Evolutionary conservation across 2,329 filamentous ascomycete genomes (phyloP), one percentile per base, ranked within the genome.

Genomic region (Exserohilum turcica): DNA sequence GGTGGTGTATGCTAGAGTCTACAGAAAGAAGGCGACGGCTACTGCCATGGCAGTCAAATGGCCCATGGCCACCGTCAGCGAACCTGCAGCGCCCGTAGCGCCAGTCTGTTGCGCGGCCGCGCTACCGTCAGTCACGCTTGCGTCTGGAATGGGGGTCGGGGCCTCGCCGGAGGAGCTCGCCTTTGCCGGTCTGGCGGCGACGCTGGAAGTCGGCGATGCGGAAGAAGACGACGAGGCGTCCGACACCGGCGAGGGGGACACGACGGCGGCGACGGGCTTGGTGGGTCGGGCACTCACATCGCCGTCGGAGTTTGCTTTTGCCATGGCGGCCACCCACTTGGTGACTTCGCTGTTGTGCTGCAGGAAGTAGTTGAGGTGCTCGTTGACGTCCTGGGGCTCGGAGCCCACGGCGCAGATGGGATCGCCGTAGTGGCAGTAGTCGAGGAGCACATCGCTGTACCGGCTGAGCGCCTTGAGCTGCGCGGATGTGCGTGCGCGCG

Each of bases 371-470:
- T 83, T 78, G 60, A 86, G 80, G 65, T 87, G 85, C 8, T 79
- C 78, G 52, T 79, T 78, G 15, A 79, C 76, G 55, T 86, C 76
- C 57, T 76, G 82, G 27, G 84, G 85, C 12, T 40, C 18, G 53
- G 63, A 67, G n/a, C 82, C 84, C 0, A 61, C 53, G 65, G 84
- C 87, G 76, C 86, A 88, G 68, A 85, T 87, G 0, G 84, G 84
- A 57, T 87, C 85, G 5, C 80, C 65, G 13, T 78, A 74, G 61
- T 88, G 85, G 68, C 86, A 88, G 77, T 87, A 88, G 6, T 83
- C 84, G 72, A 85, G 76, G 47, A 87, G 81, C 1, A 82, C 78
- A 29, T 51, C 38, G 10, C 59, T 44, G 45, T 63, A 70, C 16
- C 53, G 45, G 15, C 57, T 56, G 1, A 67, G 57, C 8, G 42